Percentiles rank a stretch among this genome's conserved stretches.
These are phyloP conservation scores for Yamagishiella unicocca DNA, from an alignment of 139 green algal genomes.

Conservation along the genomic window DNA sequence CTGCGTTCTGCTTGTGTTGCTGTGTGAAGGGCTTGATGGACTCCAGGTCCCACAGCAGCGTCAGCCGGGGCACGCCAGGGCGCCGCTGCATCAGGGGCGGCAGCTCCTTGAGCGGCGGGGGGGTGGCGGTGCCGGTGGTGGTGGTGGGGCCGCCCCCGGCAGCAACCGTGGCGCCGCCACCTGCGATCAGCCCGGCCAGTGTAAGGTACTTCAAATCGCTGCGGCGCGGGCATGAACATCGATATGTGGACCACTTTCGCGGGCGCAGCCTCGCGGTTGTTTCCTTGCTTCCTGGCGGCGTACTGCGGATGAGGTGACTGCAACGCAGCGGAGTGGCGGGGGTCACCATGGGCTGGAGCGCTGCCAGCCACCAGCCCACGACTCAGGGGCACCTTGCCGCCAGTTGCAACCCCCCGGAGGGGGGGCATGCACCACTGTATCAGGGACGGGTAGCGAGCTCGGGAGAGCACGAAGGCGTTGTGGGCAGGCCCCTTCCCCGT, in stretches of 20 bases:
- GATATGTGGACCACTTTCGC: not conserved
- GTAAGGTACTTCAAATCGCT: not conserved
- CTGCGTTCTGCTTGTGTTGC: not conserved
- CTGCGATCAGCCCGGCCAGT: not conserved
- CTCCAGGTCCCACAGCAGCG: conserved; percentile 32
- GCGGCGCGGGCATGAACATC: not conserved
- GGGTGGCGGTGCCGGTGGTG: not conserved
- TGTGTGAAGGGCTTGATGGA: conserved; percentile 37
- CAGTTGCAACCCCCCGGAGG: no score
- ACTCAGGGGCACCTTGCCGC: no score
- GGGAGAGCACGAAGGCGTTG: no score
- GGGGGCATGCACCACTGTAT: no score
- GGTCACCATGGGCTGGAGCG: no score
- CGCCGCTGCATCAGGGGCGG: not conserved
- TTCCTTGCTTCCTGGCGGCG: no score
- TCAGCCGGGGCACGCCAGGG: not conserved
- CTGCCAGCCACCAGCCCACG: no score
- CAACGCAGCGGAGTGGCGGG: no score
- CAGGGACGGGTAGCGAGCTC: no score
- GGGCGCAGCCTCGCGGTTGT: no score
- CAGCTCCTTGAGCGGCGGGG: not conserved
- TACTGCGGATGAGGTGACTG: no score
- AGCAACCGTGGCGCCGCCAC: not conserved
- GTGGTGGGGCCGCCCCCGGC: not conserved
- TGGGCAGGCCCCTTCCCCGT: no score